These are phyloP conservation scores for Yarrowia hollandica DNA, from an alignment of 805 yeast genomes.

Conservation along the genomic window DNA sequence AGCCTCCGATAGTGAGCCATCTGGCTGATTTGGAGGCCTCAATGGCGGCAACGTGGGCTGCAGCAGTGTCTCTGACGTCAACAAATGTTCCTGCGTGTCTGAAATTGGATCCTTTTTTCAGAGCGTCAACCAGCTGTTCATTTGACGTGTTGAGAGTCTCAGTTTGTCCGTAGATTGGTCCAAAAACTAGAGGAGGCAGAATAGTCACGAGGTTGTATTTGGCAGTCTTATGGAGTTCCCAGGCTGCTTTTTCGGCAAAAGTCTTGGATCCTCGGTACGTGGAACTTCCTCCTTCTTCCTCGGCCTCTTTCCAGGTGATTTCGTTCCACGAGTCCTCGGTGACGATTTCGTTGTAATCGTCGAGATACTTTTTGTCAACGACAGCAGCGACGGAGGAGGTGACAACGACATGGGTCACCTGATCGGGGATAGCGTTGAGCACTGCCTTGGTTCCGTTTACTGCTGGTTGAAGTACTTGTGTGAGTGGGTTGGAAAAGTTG, in stretches of 20 bases:
- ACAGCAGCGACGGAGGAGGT: constrained; percentile 57
- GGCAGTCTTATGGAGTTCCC: constrained; percentile 48
- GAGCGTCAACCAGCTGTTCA: constrained; percentile 17
- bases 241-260: constrained; percentile 58
- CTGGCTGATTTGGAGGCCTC: constrained; percentile 36
- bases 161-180: constrained; percentile 40
- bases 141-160: constrained; percentile 43
- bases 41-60: constrained; percentile 55
- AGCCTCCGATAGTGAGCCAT: constrained; percentile 37
- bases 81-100: constrained; percentile 37
- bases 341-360: constrained; percentile 34
- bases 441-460: constrained; percentile 50
- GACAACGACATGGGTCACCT: constrained; percentile 48
- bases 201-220: constrained; percentile 38
- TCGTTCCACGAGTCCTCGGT: constrained; percentile 46
- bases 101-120: background rate
- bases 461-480: constrained; percentile 50
- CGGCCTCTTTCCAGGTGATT: constrained; percentile 38
- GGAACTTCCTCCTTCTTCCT: background rate
- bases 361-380: constrained; percentile 32
- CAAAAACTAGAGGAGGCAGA: constrained; percentile 41
- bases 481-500: constrained; percentile 43
- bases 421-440: constrained; percentile 44
- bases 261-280: constrained; percentile 48
- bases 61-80: constrained; percentile 65